Evolutionary conservation across 2,329 filamentous ascomycete species (phyloP).

Genomic region (Cordyceps tenuipes): DNA sequence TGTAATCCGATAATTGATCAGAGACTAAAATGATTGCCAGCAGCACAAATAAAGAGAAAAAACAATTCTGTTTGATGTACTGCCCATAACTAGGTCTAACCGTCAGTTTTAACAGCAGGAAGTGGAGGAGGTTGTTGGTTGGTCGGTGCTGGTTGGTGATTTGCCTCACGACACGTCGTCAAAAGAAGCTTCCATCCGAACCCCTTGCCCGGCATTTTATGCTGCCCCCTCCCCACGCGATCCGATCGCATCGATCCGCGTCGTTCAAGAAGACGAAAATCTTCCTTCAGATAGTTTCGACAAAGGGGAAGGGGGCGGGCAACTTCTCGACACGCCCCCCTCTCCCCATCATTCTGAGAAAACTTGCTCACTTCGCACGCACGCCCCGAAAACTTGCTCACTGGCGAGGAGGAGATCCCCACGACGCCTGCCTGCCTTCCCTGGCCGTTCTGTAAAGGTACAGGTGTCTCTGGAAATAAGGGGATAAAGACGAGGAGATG

Average conservation of each 20-base stretch:
- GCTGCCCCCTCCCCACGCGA: too few species aligned
- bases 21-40: too few species aligned
- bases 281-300: neutral
- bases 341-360: neutral
- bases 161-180: neutral
- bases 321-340: neutral
- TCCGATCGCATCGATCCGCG: neutral
- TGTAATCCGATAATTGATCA: too few species aligned
- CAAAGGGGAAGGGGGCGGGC: too few species aligned
- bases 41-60: neutral
- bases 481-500: too few species aligned
- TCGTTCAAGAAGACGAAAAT: too few species aligned
- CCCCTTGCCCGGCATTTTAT: neutral
- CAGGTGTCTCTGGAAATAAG: neutral
- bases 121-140: too few species aligned
- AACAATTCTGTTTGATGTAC: neutral
- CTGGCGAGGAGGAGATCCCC: neutral
- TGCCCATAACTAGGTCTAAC: too few species aligned
- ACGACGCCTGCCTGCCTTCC: too few species aligned
- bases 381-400: neutral
- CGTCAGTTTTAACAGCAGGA: too few species aligned
- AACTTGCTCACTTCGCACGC: neutral
- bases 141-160: neutral
- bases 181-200: neutral
- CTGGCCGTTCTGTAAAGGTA: neutral